Percentiles rank a stretch among this genome's conserved stretches.
phyloP scores from a whole-genome alignment of 306 rosid genomes.

The Bauhinia variegata region DNA sequence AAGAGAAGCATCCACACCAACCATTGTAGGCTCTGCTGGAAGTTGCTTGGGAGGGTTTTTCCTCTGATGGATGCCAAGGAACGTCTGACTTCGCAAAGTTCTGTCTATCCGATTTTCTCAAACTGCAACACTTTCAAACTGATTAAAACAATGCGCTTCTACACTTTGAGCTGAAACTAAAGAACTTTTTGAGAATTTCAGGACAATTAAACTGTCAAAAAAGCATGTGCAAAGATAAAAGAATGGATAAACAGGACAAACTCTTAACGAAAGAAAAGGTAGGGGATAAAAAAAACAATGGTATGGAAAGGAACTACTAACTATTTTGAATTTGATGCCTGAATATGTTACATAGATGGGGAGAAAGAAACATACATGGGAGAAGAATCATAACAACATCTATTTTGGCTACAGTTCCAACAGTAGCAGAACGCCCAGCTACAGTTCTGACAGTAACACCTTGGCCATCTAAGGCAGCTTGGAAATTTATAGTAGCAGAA shows the following conservation, averaged over 20 bases:
- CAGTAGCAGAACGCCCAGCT: constrained; percentile 47
- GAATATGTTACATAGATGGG: constrained; percentile 30
- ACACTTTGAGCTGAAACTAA: constrained; percentile 3
- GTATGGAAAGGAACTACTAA: constrained; percentile 16
- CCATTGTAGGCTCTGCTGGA: constrained; percentile 12
- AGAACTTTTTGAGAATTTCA: constrained; percentile 1
- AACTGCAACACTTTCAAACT: constrained; percentile 50
- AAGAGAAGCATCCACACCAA: constrained; percentile 38
- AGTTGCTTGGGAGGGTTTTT: constrained; percentile 18
- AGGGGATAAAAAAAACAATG: constrained; percentile 1
- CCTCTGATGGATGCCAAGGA: constrained; percentile 22
- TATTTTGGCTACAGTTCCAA: constrained; percentile 40
- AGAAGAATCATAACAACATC: constrained; percentile 32
- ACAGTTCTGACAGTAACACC: constrained; percentile 41
- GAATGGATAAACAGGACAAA: constrained; percentile 3
- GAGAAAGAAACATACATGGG: constrained; percentile 49
- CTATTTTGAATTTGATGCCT: constrained; percentile 26
- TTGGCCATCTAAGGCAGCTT: constrained; percentile 37
- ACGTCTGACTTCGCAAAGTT: constrained; percentile 29
- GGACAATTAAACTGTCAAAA: not conserved
- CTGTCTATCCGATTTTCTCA: constrained; percentile 36
- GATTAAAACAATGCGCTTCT: constrained; percentile 22
- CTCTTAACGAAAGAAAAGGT: constrained; percentile 10
- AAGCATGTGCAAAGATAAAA: constrained; percentile 14
- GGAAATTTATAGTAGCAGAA: constrained; percentile 44